Base-by-base conservation (phyloP, 2,329 filamentous ascomycete genomes). In the Hortaea sp. region DNA sequence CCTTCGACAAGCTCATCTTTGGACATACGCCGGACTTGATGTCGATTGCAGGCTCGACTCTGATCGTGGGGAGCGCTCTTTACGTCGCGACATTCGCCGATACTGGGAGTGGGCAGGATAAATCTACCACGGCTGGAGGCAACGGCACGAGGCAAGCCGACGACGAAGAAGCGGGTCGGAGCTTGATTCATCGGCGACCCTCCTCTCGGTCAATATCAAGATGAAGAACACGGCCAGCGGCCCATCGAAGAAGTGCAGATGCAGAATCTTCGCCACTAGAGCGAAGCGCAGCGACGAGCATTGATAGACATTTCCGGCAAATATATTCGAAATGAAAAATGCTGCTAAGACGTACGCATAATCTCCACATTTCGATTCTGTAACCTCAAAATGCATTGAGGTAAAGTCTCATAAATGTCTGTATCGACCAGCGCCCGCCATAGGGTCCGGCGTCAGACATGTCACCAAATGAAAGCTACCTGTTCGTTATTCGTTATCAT, bases 51-150 rank as follows among this genome's bases (percentile, higher is more conserved):
- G 82, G 82, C 2, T 81, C 77, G 9, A 75, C 68, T 20, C 59
- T 85, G 51, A 85, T 85, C 51, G 60, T 85, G n/a, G 76, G 75
- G 0, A 77, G 77, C 50, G 81, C 80, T 2, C 68, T 85, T 29
- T 82, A 77, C 58, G 78, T 85, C 43, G 80, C 79, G 0, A 63
- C 81, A 57, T 70, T 74, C 46, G 74, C 72, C 47, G 70, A 72
- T 46, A 51, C 53, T 27, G 52, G 56, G 2, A 59, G 46, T 44
- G 31, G 31, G 10, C 20, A 49, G 50, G 11, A 63, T 65, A 44
- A 66, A 67, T 53, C 66, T 63, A 43, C 51, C 55, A 29, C 31
- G n/a, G 20, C 20, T 20, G 20, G 20, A 20, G 20, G 20, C 20
- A 35, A 42, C 38, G 43, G 58, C 60, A 20, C 43, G 46, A 46